Evolutionary conservation across 2,329 filamentous ascomycete species (phyloP).

Genomic region (Mycogone perniciosa): DNA sequence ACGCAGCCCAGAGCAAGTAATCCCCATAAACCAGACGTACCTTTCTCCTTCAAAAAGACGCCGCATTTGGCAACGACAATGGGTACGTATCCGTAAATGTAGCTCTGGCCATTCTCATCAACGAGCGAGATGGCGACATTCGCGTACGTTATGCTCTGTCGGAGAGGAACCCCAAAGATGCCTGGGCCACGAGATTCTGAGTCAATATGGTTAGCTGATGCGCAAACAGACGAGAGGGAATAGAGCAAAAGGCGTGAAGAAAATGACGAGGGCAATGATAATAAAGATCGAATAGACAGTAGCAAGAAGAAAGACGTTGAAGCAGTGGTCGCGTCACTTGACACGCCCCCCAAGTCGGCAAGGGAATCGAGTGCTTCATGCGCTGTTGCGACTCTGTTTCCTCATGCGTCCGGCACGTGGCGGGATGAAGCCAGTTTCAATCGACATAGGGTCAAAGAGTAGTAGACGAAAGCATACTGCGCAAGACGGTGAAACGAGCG

Average conservation of each 20-base stretch:
- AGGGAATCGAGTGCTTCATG: neutral
- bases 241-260: neutral
- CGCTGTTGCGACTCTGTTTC: slow-evolving; percentile 3
- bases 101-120: slow-evolving; percentile 86
- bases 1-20: neutral
- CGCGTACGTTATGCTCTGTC: slow-evolving; percentile 92
- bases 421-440: slow-evolving; percentile 7
- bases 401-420: slow-evolving; percentile 2
- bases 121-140: slow-evolving; percentile 97
- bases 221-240: neutral
- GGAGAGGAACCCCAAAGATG: slow-evolving; percentile 91
- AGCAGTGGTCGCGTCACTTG: slow-evolving; percentile 5
- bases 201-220: slow-evolving; percentile 17
- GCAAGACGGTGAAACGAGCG: slow-evolving; percentile 1
- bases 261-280: neutral
- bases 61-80: slow-evolving; percentile 98
- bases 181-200: slow-evolving; percentile 54
- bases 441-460: slow-evolving; percentile 9
- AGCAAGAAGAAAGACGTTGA: neutral
- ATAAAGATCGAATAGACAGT: neutral
- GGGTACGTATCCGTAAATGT: slow-evolving; percentile 97
- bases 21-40: slow-evolving; percentile 44
- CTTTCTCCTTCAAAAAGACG: slow-evolving; percentile 96
- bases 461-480: slow-evolving; percentile 8
- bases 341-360: slow-evolving; percentile 4